Evolutionary conservation across 192 early-diverging fungal genomes (phyloP).

Genomic region (Linnemannia hyalina): DNA sequence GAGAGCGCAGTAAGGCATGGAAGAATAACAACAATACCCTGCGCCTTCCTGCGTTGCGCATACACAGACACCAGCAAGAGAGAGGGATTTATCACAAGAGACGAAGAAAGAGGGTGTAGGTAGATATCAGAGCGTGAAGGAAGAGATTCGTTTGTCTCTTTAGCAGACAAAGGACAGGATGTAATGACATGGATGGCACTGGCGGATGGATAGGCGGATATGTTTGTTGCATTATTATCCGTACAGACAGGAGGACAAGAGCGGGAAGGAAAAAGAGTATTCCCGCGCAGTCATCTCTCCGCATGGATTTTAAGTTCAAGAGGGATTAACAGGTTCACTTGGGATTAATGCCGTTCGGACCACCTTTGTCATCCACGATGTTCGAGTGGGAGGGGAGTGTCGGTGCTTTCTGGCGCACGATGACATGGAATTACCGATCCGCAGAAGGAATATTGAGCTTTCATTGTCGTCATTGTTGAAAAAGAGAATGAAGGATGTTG

Average conservation of each 20-base stretch:
- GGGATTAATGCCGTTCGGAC: not conserved
- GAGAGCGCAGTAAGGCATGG: not conserved
- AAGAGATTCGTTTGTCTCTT: not conserved
- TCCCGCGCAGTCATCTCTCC: slow-evolving; percentile 1
- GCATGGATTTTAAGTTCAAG: not conserved
- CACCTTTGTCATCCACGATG: slow-evolving; percentile 1
- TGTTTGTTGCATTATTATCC: not conserved
- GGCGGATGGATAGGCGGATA: too few species aligned
- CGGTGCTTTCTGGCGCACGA: not conserved
- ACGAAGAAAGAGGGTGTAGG: not conserved
- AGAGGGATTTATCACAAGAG: not conserved
- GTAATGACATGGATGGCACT: too few species aligned
- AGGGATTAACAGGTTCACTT: not conserved
- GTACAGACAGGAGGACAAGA: too few species aligned
- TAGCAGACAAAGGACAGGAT: not conserved
- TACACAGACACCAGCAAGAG: not conserved
- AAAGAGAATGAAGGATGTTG: not conserved
- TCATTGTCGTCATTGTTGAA: not conserved
- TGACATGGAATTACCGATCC: not conserved
- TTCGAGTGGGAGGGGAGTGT: not conserved
- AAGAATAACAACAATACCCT: not conserved
- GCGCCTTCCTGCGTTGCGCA: too few species aligned
- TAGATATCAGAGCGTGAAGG: not conserved
- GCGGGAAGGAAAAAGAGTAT: slow-evolving; percentile 8
- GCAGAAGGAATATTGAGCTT: not conserved